Evolutionary conservation across 768 basidiomycete species (phyloP).

Genomic region (Chalciporus chontae): DNA sequence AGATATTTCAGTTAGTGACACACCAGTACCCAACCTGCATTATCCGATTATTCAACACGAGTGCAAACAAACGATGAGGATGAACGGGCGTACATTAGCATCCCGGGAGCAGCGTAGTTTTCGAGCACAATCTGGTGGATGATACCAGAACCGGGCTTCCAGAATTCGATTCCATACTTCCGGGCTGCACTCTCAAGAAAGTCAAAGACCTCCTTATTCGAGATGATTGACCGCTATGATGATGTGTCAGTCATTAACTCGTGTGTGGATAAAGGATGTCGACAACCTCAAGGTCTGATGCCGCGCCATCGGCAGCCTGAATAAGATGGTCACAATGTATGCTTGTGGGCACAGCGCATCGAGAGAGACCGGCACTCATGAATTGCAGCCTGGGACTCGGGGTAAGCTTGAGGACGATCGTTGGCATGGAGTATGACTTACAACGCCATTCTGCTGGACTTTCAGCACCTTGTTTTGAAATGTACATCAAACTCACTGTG

Average conservation of each 20-base stretch:
- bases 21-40: conserved; percentile 78
- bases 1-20: conserved; percentile 4
- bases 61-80: not conserved
- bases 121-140: conserved; percentile 99
- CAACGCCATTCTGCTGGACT: conserved; percentile 71
- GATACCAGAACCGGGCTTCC: conserved; percentile 87
- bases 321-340: conserved; percentile 99
- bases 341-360: conserved; percentile 82
- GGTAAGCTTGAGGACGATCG: conserved; percentile 5
- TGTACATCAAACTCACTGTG: conserved; percentile 58
- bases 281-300: conserved; percentile 74
- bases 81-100: conserved; percentile 68
- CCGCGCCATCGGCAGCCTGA: conserved; percentile 87
- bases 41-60: conserved; percentile 2
- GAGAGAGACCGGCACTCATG: conserved; percentile 89
- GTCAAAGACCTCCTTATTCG: conserved; percentile 96
- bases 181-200: conserved; percentile 89
- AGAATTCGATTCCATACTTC: conserved; percentile 96
- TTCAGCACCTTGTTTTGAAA: conserved; percentile 11
- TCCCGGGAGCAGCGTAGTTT: conserved; percentile 94
- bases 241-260: conserved; percentile 1
- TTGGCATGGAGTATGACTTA: conserved; percentile 33
- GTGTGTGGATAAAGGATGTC: not conserved
- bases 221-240: conserved; percentile 70
- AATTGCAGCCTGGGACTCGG: conserved; percentile 75